Evolutionary conservation across 345 rosid species (phyloP).

Genomic region (Atalantia buxifolia): DNA sequence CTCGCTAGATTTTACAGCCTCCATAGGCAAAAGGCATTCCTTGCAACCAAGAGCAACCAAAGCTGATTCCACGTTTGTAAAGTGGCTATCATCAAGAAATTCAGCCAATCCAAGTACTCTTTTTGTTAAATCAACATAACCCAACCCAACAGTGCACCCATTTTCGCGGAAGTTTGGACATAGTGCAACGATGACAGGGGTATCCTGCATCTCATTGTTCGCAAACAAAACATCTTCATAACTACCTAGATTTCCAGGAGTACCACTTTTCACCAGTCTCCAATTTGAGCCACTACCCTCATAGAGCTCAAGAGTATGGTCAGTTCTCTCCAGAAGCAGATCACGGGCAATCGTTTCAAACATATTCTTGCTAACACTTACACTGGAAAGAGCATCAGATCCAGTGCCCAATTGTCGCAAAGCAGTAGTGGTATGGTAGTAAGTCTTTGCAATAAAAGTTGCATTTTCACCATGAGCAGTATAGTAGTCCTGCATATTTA

Average conservation of each 20-base stretch:
- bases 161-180: constrained; percentile 60
- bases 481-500: constrained; percentile 71
- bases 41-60: constrained; percentile 92
- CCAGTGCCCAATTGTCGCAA: constrained; percentile 79
- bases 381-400: constrained; percentile 72
- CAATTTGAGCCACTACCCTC: constrained; percentile 93
- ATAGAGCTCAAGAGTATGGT: constrained; percentile 83
- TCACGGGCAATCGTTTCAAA: constrained; percentile 83
- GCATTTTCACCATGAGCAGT: constrained; percentile 94
- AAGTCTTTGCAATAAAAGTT: constrained; percentile 82
- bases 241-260: constrained; percentile 93
- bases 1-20: constrained; percentile 57
- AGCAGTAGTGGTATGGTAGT: constrained; percentile 84
- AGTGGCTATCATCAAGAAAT: constrained; percentile 92
- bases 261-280: constrained; percentile 75
- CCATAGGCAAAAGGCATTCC: constrained; percentile 88
- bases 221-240: constrained; percentile 96
- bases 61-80: constrained; percentile 87
- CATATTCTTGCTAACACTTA: constrained; percentile 79
- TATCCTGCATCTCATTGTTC: constrained; percentile 91
- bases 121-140: constrained; percentile 81
- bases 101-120: constrained; percentile 81
- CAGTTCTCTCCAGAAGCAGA: constrained; percentile 87
- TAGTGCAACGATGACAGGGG: constrained; percentile 78
- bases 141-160: constrained; percentile 69